A percentile compares a stretch with the other conserved stretches of the same genome.
Conservation (phyloP, 1,139 yeast genomes). For the Lodderomyces metapsilosis region DNA sequence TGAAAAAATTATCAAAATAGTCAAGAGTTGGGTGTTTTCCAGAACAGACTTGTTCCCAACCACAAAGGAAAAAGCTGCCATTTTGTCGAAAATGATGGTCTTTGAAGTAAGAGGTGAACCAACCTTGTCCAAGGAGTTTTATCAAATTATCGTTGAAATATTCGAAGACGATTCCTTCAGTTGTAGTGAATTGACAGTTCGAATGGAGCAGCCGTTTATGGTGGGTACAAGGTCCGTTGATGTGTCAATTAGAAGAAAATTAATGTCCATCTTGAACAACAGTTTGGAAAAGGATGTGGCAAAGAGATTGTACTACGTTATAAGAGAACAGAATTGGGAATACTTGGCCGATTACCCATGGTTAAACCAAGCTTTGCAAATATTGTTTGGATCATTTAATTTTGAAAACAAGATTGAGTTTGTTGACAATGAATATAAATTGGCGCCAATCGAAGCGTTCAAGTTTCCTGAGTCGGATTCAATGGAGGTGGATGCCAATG, state of each 20-base stretch:
- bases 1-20: conserved; percentile 73
- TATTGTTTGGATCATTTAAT: conserved; percentile 77
- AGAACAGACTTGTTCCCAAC: conserved; percentile 87
- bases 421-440: conserved; percentile 47
- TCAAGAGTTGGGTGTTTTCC: conserved; percentile 87
- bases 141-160: conserved; percentile 82
- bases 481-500: conserved; percentile 31
- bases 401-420: conserved; percentile 46
- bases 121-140: conserved; percentile 75
- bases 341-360: conserved; percentile 89
- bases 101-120: conserved; percentile 87
- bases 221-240: conserved; percentile 89
- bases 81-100: conserved; percentile 89
- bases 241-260: conserved; percentile 67
- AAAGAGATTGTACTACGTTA: conserved; percentile 78
- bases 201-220: conserved; percentile 96
- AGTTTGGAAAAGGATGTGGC: conserved; percentile 79
- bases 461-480: conserved; percentile 25
- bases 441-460: conserved; percentile 55
- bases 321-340: conserved; percentile 97
- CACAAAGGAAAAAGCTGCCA: conserved; percentile 93
- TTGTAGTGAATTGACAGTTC: conserved; percentile 85
- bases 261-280: conserved; percentile 77
- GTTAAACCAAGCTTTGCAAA: conserved; percentile 90
- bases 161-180: conserved; percentile 80